Conservation (phyloP, 805 yeast species). For the Pichia phayaonensis region DNA sequence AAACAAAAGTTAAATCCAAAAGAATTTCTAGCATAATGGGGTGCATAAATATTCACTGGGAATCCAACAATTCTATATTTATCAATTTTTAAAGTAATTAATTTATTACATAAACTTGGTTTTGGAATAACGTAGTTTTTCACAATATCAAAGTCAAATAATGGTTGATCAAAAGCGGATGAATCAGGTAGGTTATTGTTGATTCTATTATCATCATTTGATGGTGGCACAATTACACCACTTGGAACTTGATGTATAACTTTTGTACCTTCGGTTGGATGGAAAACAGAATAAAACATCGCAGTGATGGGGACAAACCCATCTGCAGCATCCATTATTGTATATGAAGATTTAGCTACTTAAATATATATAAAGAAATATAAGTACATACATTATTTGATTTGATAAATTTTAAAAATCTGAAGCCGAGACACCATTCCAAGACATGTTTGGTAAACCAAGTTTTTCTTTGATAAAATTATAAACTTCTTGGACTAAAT, state of each 20-base stretch:
- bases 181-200: constrained; percentile 21
- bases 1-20: constrained; percentile 91
- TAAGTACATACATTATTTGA: no score
- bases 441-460: constrained; percentile 7
- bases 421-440: constrained; percentile 8
- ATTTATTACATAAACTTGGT: constrained; percentile 77
- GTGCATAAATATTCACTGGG: constrained; percentile 75
- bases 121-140: constrained; percentile 92
- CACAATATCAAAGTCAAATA: constrained; percentile 75
- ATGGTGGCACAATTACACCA: constrained; percentile 46
- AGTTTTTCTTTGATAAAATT: constrained; percentile 3
- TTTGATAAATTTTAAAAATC: background rate
- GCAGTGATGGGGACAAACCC: constrained; percentile 90
- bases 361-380: background rate
- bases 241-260: constrained; percentile 87
- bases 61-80: constrained; percentile 72
- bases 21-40: constrained; percentile 79
- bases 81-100: constrained; percentile 66
- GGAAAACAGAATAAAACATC: constrained; percentile 84
- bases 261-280: constrained; percentile 93
- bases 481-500: constrained; percentile 4
- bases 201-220: constrained; percentile 16
- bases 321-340: constrained; percentile 22
- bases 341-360: background rate
- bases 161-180: constrained; percentile 30